phyloP scores from a whole-genome alignment of 1,139 yeast species.

The Geotrichum macrosporum region DNA sequence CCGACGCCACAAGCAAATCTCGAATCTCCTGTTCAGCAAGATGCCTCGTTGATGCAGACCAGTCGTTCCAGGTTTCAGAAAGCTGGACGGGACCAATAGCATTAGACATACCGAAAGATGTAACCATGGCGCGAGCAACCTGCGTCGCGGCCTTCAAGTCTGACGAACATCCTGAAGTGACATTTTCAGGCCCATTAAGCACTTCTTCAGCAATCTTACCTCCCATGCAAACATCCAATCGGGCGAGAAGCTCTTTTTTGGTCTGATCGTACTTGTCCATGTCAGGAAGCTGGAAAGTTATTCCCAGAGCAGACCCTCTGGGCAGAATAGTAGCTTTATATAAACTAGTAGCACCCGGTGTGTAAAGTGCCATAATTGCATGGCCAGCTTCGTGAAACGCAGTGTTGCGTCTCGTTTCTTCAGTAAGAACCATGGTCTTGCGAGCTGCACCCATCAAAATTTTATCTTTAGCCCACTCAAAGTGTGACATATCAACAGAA shows the following conservation, averaged over 20 bases:
- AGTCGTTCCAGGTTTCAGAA: slow-evolving; percentile 50
- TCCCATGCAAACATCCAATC: slow-evolving; percentile 97
- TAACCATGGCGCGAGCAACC: slow-evolving; percentile 95
- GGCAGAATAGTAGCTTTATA: slow-evolving; percentile 97
- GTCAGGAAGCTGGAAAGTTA: slow-evolving; percentile 95
- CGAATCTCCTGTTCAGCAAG: slow-evolving; percentile 91
- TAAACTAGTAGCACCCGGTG: slow-evolving; percentile 92
- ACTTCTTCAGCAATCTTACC: slow-evolving; percentile 97
- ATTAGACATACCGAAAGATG: slow-evolving; percentile 94
- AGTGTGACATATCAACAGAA: slow-evolving; percentile 83
- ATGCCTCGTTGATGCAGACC: slow-evolving; percentile 87
- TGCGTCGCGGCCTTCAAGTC: slow-evolving; percentile 86
- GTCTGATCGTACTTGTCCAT: slow-evolving; percentile 97
- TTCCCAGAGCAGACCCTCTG: slow-evolving; percentile 93
- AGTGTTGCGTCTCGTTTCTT: slow-evolving; percentile 86
- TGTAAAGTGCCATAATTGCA: slow-evolving; percentile 91
- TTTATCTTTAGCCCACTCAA: slow-evolving; percentile 99
- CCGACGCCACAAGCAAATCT: slow-evolving; percentile 65
- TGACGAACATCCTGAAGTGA: slow-evolving; percentile 90
- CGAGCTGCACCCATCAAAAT: slow-evolving; percentile 97
- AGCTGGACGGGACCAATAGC: slow-evolving; percentile 87
- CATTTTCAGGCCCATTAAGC: slow-evolving; percentile 81
- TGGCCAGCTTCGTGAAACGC: slow-evolving; percentile 99
- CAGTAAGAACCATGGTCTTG: slow-evolving; percentile 96
- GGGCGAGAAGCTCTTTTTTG: slow-evolving; percentile 80